Evolutionary conservation across 345 rosid species (phyloP).

Genomic region (Eucalyptus tenuipes): DNA sequence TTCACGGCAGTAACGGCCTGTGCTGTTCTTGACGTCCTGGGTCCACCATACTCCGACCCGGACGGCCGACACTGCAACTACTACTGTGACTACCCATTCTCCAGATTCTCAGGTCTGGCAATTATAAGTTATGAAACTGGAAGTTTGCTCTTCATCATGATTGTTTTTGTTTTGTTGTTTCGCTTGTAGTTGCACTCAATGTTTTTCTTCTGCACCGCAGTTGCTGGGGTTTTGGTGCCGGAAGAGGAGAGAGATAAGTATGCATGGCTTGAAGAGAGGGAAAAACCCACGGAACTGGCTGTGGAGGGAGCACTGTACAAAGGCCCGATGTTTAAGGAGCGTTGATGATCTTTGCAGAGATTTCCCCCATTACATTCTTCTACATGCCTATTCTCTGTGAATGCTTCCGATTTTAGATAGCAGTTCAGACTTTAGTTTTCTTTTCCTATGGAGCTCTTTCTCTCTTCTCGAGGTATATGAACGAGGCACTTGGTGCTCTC

Average conservation of each 20-base stretch:
- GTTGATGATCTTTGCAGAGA: slow-evolving; percentile 2
- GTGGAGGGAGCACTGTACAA: slow-evolving; percentile 37
- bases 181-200: not conserved
- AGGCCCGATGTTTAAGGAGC: slow-evolving; percentile 39
- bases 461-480: not conserved
- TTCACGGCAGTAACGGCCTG: slow-evolving; percentile 82
- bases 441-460: not conserved
- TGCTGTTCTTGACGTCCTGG: slow-evolving; percentile 84
- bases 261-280: slow-evolving; percentile 76
- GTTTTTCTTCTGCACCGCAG: not conserved
- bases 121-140: not conserved
- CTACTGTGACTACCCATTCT: slow-evolving; percentile 47
- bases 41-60: slow-evolving; percentile 70
- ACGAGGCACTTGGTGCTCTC: not conserved
- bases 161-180: not conserved
- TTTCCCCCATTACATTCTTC: not conserved
- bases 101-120: slow-evolving; percentile 32
- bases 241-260: slow-evolving; percentile 42
- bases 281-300: slow-evolving; percentile 36
- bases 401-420: not conserved
- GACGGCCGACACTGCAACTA: slow-evolving; percentile 82
- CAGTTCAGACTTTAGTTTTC: not conserved
- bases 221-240: slow-evolving; percentile 19
- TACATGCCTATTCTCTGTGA: not conserved
- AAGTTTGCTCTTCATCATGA: not conserved